These are phyloP conservation scores for Solanum sitiens DNA, from an alignment of 257 asterid species.

Conservation along the genomic window DNA sequence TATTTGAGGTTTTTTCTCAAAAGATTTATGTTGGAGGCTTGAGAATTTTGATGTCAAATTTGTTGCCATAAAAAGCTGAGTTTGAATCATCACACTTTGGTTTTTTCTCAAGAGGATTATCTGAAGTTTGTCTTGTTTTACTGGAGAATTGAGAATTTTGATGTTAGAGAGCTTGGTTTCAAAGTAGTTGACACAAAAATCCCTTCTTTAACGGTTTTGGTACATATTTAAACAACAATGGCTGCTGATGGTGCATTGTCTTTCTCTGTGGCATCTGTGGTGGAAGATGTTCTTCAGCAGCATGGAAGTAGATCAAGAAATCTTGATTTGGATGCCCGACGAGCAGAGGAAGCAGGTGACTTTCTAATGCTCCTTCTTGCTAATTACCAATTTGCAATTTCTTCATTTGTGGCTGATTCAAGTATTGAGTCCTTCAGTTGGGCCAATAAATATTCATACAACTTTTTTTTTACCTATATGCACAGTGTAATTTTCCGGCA, in stretches of 20 bases:
- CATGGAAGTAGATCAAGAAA: constrained; percentile 65
- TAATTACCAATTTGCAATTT: neutral
- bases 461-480: neutral
- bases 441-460: neutral
- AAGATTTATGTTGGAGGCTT: neutral
- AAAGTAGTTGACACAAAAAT: neutral
- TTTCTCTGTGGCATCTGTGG: constrained; percentile 83
- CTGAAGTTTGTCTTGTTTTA: neutral
- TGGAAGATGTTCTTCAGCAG: constrained; percentile 95
- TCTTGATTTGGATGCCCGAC: constrained; percentile 85
- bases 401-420: neutral
- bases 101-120: neutral
- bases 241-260: constrained; percentile 30
- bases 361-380: neutral
- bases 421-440: neutral
- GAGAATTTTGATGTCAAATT: neutral
- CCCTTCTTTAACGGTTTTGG: neutral
- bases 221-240: constrained; percentile 28
- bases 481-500: neutral
- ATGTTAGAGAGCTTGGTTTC: neutral
- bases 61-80: neutral
- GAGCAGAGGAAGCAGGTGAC: constrained; percentile 93
- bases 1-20: neutral
- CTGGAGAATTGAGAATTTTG: neutral
- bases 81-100: neutral